Evolutionary conservation across 169 alveolate genomes (phyloP).

Genomic region (Plasmodium vivax): DNA sequence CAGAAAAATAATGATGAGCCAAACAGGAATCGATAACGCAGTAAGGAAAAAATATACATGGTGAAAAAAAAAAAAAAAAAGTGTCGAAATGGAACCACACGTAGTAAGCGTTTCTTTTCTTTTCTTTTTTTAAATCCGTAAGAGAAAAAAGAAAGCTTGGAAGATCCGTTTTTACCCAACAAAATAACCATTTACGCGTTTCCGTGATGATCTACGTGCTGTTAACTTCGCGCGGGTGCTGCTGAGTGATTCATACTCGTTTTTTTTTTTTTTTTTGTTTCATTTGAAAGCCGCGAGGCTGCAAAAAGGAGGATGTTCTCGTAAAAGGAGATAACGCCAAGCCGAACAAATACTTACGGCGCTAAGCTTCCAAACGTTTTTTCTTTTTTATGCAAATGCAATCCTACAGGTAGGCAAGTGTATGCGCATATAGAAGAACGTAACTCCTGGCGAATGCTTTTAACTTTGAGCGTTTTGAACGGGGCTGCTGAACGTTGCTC

Average conservation of each 20-base stretch:
- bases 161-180: background rate
- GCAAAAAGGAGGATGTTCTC: background rate
- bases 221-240: background rate
- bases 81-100: background rate
- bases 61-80: background rate
- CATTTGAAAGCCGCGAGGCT: background rate
- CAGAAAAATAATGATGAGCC: background rate
- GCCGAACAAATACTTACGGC: background rate
- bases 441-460: background rate
- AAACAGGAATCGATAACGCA: background rate
- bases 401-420: background rate
- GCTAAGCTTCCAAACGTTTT: background rate
- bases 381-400: background rate
- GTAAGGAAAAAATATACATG: background rate
- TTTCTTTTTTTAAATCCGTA: conserved; percentile 7
- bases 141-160: background rate
- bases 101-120: background rate
- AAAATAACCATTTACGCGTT: background rate
- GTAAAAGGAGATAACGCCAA: background rate
- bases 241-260: background rate
- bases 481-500: background rate
- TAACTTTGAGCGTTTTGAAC: background rate
- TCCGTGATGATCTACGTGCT: background rate
- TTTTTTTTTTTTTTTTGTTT: background rate
- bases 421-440: background rate